These are phyloP conservation scores for Hyaloscypha hepaticicola DNA, from an alignment of 495 filamentous ascomycete species.

Conservation along the genomic window DNA sequence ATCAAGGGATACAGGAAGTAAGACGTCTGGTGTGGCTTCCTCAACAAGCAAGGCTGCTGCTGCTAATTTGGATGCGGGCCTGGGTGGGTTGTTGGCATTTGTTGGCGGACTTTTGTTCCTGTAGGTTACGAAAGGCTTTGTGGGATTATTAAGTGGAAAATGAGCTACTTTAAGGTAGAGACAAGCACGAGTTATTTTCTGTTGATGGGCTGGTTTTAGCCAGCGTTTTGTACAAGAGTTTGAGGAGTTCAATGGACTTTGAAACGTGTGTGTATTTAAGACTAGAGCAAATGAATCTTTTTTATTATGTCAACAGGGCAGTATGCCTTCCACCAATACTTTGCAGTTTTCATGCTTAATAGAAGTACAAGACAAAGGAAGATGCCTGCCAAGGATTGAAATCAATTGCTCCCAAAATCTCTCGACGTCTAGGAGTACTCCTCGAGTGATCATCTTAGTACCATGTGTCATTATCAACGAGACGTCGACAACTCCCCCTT, in stretches of 20 bases:
- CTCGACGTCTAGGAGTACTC: not conserved
- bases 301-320: not conserved
- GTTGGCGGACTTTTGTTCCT: too few relatives aligned
- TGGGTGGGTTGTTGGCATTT: too few relatives aligned
- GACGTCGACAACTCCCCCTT: slow-evolving; percentile 4
- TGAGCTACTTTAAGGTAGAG: too few relatives aligned
- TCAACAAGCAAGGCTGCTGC: too few relatives aligned
- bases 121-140: too few relatives aligned
- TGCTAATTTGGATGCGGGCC: too few relatives aligned
- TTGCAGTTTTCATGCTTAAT: not conserved
- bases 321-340: slow-evolving; percentile 1
- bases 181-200: too few relatives aligned
- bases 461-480: slow-evolving; percentile 1
- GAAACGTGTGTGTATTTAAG: slow-evolving; percentile 1
- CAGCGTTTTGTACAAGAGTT: too few relatives aligned
- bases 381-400: not conserved
- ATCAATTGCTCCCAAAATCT: not conserved
- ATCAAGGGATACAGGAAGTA: too few relatives aligned
- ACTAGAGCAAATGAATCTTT: not conserved
- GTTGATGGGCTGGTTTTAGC: too few relatives aligned
- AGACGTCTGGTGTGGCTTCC: too few relatives aligned
- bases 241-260: not conserved
- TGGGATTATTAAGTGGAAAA: too few relatives aligned
- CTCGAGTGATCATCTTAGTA: not conserved
- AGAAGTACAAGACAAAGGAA: not conserved